Evolutionary conservation across 257 asterid genomes (phyloP).

Genomic region (Cinchona pubescens): DNA sequence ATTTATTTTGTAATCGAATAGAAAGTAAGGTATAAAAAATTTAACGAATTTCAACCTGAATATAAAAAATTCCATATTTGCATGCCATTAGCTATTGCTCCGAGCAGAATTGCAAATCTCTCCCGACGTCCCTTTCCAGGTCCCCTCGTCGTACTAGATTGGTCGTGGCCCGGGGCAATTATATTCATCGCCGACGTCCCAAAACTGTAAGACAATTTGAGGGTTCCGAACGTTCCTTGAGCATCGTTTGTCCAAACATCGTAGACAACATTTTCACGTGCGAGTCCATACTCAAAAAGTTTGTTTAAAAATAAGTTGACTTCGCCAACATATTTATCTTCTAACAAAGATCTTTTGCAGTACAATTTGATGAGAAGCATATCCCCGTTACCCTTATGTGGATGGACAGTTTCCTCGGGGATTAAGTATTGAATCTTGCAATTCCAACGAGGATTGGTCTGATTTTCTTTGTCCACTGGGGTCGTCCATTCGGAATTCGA

Average conservation of each 20-base stretch:
- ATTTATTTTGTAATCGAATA: too few species aligned
- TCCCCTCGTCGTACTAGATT: neutral
- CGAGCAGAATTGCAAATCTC: too few species aligned
- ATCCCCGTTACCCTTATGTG: neutral
- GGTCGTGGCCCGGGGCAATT: too few species aligned
- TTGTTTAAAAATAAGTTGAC: neutral
- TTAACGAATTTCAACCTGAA: too few species aligned
- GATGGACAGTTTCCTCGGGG: neutral
- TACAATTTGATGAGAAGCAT: neutral
- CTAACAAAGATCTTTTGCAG: neutral
- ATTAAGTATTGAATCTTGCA: neutral
- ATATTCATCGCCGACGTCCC: neutral
- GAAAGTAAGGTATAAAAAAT: too few species aligned
- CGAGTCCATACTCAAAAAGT: neutral
- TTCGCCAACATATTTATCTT: neutral
- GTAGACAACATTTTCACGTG: neutral
- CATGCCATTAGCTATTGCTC: too few species aligned
- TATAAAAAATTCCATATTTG: too few species aligned
- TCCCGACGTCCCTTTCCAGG: neutral
- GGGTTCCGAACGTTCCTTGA: neutral
- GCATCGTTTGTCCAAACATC: neutral
- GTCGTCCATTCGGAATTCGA: neutral
- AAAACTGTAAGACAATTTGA: neutral
- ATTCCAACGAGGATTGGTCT: neutral
- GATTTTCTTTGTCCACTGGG: neutral